phyloP scores from a whole-genome alignment of 441 rosid genomes.

The Brassica balearica region DNA sequence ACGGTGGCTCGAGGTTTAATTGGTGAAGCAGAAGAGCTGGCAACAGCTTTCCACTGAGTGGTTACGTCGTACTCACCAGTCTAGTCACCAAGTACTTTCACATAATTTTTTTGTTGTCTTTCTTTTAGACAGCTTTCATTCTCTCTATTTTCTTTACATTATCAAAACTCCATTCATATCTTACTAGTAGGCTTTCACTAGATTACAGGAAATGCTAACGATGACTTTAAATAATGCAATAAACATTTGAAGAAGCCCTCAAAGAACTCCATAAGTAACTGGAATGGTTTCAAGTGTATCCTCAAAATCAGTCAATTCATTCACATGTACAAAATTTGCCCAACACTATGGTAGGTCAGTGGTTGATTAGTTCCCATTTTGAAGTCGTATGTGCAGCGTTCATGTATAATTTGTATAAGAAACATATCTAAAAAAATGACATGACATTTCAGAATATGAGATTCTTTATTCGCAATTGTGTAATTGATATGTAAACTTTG shows the following conservation, averaged over 20 bases:
- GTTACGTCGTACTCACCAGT: not conserved
- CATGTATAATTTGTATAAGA: not conserved
- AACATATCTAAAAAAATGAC: not conserved
- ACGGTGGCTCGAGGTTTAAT: conserved; percentile 11
- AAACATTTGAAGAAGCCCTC: not conserved
- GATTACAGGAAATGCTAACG: not conserved
- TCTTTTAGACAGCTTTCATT: conserved; percentile 20
- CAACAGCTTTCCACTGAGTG: conserved; percentile 19
- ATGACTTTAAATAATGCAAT: not conserved
- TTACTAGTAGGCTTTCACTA: not conserved
- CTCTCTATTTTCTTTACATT: not conserved
- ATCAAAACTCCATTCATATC: not conserved
- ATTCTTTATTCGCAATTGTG: too few relatives aligned
- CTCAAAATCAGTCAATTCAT: not conserved
- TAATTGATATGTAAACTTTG: not conserved
- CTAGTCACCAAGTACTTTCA: conserved; percentile 5
- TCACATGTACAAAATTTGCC: not conserved
- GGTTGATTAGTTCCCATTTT: not conserved
- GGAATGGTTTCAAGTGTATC: not conserved
- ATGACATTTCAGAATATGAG: not conserved
- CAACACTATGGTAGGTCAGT: not conserved
- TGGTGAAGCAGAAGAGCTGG: conserved; percentile 25
- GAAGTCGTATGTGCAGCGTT: not conserved
- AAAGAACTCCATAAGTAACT: not conserved
- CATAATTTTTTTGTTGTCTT: conserved; percentile 19